phyloP scores from a whole-genome alignment of 768 basidiomycete genomes.

The Crucibulum laeve region DNA sequence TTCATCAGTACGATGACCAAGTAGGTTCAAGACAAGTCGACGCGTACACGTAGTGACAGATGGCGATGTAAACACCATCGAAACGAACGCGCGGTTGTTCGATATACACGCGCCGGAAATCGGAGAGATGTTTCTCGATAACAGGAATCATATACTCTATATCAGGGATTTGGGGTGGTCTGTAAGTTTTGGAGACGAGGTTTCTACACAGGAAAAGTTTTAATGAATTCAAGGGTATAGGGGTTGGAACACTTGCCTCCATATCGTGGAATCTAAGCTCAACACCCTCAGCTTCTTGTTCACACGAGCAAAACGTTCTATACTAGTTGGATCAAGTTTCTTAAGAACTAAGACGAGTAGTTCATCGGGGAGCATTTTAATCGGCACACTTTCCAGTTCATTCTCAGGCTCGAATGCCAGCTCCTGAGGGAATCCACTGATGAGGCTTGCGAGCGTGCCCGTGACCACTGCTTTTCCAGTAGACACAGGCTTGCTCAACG shows the following conservation, averaged over 20 bases:
- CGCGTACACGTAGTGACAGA: constrained; percentile 81
- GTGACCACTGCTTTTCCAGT: constrained; percentile 20
- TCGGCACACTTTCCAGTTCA: constrained; percentile 49
- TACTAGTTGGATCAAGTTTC: constrained; percentile 55
- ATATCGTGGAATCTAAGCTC: constrained; percentile 64
- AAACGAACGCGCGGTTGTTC: constrained; percentile 81
- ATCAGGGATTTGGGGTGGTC: constrained; percentile 67
- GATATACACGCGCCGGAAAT: constrained; percentile 75
- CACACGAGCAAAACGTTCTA: constrained; percentile 77
- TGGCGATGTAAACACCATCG: constrained; percentile 90
- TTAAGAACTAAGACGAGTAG: constrained; percentile 64
- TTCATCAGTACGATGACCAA: constrained; percentile 8
- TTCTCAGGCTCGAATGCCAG: constrained; percentile 67
- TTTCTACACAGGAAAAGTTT: constrained; percentile 34
- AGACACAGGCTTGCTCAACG: constrained; percentile 16
- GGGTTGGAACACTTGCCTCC: constrained; percentile 53
- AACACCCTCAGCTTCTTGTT: constrained; percentile 73
- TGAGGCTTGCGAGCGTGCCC: constrained; percentile 39
- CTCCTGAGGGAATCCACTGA: constrained; percentile 42
- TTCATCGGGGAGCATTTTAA: constrained; percentile 73
- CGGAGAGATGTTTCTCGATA: constrained; percentile 45
- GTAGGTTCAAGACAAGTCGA: constrained; percentile 2
- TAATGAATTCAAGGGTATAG: not conserved
- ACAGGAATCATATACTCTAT: constrained; percentile 45
- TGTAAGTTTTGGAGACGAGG: constrained; percentile 63